Evolutionary conservation across 163 green algal genomes (phyloP).

Genomic region (Chloromonas sp.): DNA sequence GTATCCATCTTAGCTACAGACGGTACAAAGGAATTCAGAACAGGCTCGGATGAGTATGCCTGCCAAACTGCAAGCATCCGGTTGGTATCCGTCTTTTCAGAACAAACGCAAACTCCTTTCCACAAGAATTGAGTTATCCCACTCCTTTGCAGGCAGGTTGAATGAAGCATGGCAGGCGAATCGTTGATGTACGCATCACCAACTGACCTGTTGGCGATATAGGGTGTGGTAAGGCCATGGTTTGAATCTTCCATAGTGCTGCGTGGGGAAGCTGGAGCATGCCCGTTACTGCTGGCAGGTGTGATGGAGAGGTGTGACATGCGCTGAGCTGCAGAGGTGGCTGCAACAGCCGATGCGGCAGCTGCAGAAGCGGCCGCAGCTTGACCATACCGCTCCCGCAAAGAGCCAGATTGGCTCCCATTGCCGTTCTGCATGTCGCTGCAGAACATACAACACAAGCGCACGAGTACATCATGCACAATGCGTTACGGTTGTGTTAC

Average conservation of each 20-base stretch:
- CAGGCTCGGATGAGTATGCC: not conserved
- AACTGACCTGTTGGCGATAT: not conserved
- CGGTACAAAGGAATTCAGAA: not conserved
- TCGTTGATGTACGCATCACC: not conserved
- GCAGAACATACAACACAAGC: no score
- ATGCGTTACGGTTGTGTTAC: no score
- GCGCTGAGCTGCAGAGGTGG: not conserved
- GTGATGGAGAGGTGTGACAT: not conserved
- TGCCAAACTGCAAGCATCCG: not conserved
- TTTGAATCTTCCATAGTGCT: not conserved
- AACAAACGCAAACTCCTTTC: not conserved
- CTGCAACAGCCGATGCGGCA: not conserved
- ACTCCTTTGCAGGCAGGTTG: no score
- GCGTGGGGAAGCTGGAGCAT: not conserved
- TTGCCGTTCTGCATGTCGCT: no score
- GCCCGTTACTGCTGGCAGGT: not conserved
- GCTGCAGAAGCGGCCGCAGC: not conserved
- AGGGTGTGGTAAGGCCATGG: not conserved
- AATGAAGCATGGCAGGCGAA: no score
- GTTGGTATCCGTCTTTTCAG: not conserved
- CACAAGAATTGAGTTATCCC: not conserved
- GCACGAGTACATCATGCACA: no score
- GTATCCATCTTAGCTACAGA: not conserved
- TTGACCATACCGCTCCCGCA: not conserved
- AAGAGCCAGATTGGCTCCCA: no score